These are phyloP conservation scores for Cryptococcus sp. DNA, from an alignment of 1,284 basidiomycete genomes.

Conservation along the genomic window DNA sequence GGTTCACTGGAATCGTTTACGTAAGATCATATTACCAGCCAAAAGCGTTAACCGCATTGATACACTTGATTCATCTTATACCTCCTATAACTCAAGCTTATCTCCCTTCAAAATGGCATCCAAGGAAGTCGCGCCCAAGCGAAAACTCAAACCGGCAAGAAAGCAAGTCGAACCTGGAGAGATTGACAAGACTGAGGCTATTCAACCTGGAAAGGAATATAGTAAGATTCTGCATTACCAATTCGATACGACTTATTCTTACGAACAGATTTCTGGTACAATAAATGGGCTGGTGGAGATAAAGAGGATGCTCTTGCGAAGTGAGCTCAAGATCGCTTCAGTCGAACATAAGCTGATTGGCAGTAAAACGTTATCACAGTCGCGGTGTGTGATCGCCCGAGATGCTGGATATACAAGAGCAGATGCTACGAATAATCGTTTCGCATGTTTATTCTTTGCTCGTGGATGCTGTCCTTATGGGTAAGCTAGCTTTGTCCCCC, in stretches of 20 bases:
- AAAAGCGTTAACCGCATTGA: conserved; percentile 3
- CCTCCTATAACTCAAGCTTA: too few relatives aligned
- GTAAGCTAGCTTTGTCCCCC: conserved; percentile 27
- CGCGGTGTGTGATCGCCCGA: conserved; percentile 76
- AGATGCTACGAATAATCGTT: conserved; percentile 83
- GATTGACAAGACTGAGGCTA: conserved; percentile 78
- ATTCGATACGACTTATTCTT: conserved; percentile 15
- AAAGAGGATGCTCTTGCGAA: conserved; percentile 89
- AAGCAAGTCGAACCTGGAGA: conserved; percentile 87
- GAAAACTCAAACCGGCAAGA: conserved; percentile 60
- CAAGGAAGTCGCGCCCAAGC: conserved; percentile 19
- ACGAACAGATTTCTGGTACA: conserved; percentile 88
- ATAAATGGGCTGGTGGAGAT: conserved; percentile 97
- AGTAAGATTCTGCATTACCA: conserved; percentile 56
- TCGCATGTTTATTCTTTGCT: conserved; percentile 92
- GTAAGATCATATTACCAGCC: neutral
- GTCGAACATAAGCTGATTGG: conserved; percentile 5
- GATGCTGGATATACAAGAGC: conserved; percentile 92
- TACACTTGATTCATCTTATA: neutral
- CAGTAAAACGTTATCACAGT: conserved; percentile 73
- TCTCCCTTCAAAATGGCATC: too few relatives aligned
- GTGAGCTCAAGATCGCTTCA: conserved; percentile 54
- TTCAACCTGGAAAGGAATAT: conserved; percentile 91
- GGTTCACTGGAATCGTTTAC: neutral
- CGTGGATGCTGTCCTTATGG: conserved; percentile 97